Conservation (phyloP, 768 basidiomycete genomes). For the Gymnopilus junonius region DNA sequence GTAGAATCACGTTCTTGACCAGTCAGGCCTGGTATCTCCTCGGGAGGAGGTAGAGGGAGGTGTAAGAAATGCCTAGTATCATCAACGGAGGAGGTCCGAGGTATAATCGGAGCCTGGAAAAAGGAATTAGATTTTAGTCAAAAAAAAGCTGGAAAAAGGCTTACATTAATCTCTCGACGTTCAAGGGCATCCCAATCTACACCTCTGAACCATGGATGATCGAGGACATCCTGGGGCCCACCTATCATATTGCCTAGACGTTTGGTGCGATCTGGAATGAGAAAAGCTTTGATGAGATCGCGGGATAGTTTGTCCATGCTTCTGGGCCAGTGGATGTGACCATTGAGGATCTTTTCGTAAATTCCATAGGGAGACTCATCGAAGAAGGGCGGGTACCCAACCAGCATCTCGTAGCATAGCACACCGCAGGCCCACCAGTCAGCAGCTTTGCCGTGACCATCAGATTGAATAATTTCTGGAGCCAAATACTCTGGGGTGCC, state of each 20-base stretch:
- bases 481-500: conserved; percentile 97
- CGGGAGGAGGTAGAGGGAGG: conserved; percentile 73
- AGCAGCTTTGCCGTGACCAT: conserved; percentile 96
- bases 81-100: conserved; percentile 76
- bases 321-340: conserved; percentile 89
- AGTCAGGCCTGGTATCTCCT: conserved; percentile 81
- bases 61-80: conserved; percentile 89
- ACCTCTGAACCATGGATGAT: conserved; percentile 94
- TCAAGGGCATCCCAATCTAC: conserved; percentile 93
- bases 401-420: conserved; percentile 97
- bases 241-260: conserved; percentile 93
- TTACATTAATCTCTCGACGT: conserved; percentile 82
- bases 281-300: conserved; percentile 85
- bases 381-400: conserved; percentile 98
- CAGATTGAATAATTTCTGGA: conserved; percentile 97
- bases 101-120: conserved; percentile 82
- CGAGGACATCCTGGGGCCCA: conserved; percentile 88
- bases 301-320: conserved; percentile 89
- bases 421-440: conserved; percentile 99
- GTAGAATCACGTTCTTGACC: conserved; percentile 62
- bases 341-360: conserved; percentile 95
- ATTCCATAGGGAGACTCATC: conserved; percentile 98
- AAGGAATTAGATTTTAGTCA: conserved; percentile 5
- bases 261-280: conserved; percentile 91
- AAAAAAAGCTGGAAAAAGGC: conserved; percentile 27